Conservation (phyloP, 495 filamentous ascomycete genomes). For the Tuber magnatum region DNA sequence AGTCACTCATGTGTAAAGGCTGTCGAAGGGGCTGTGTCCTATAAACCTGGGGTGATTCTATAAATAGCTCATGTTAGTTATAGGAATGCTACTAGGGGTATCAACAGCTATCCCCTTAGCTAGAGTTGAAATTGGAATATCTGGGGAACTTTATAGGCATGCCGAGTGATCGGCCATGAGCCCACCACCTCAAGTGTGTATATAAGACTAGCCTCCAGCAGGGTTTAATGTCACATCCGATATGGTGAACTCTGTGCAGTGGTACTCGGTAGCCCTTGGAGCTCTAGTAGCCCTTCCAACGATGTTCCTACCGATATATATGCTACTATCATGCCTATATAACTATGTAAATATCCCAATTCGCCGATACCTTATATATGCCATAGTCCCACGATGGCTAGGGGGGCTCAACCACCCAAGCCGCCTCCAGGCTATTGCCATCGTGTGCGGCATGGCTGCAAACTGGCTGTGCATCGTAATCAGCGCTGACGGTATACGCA, state of each 20-base stretch:
- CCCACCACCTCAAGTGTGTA: background rate
- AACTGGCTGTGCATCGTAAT: background rate
- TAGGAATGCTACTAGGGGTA: background rate
- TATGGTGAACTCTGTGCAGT: background rate
- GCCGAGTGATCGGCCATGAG: background rate
- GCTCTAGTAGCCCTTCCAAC: background rate
- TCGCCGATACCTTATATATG: background rate
- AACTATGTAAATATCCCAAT: background rate
- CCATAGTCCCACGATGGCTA: background rate
- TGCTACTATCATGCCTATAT: background rate
- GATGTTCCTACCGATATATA: background rate
- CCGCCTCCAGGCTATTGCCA: background rate
- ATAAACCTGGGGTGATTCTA: background rate
- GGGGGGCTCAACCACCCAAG: background rate
- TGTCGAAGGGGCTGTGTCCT: background rate
- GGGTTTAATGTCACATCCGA: background rate
- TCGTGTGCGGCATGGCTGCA: background rate
- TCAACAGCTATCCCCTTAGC: background rate
- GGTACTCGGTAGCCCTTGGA: background rate
- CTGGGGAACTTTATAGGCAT: background rate
- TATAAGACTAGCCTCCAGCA: background rate
- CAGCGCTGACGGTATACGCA: background rate
- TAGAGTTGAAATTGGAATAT: background rate
- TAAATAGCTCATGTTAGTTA: background rate
- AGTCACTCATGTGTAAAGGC: background rate